Percentiles rank a stretch among this genome's conserved stretches.
Evolutionary conservation across 805 yeast species (phyloP).

Genomic region (Yarrowia sp.): DNA sequence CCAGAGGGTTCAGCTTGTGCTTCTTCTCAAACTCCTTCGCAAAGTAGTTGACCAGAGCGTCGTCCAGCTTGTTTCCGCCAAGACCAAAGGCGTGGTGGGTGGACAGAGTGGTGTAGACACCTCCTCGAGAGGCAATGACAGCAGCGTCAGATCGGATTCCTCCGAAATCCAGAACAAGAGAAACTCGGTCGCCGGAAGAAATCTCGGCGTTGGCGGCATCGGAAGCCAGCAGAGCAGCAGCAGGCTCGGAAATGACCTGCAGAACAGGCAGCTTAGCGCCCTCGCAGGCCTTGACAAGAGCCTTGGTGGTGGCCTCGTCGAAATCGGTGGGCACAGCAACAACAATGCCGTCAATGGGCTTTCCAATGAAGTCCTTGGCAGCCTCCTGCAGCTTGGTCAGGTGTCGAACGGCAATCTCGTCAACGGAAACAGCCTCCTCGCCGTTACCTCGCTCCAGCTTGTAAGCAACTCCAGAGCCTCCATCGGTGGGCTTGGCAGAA

Average conservation of each 20-base stretch:
- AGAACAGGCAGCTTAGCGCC: conserved; percentile 79
- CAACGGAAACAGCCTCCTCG: conserved; percentile 67
- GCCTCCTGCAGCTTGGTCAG: conserved; percentile 80
- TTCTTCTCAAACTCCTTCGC: conserved; percentile 95
- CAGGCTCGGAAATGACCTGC: conserved; percentile 91
- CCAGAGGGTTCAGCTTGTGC: conserved; percentile 78
- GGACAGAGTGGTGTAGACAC: conserved; percentile 85
- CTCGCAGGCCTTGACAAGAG: conserved; percentile 65
- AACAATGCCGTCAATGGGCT: conserved; percentile 78
- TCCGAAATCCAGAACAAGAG: conserved; percentile 95
- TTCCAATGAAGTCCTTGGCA: conserved; percentile 92
- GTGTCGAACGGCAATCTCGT: conserved; percentile 84
- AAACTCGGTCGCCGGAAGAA: conserved; percentile 66
- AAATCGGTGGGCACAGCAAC: conserved; percentile 91
- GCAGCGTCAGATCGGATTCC: conserved; percentile 96
- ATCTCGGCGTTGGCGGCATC: conserved; percentile 52
- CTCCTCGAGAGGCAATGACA: conserved; percentile 90
- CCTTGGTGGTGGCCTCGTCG: conserved; percentile 72
- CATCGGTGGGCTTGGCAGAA: conserved; percentile 74
- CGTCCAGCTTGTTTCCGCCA: conserved; percentile 90
- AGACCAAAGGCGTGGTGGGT: conserved; percentile 81
- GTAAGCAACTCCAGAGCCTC: conserved; percentile 70
- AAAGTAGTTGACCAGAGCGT: conserved; percentile 77
- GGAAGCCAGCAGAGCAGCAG: conserved; percentile 74
- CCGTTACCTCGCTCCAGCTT: conserved; percentile 50